These are phyloP conservation scores for Kokia cookei DNA, from an alignment of 441 rosid species.

Conservation along the genomic window DNA sequence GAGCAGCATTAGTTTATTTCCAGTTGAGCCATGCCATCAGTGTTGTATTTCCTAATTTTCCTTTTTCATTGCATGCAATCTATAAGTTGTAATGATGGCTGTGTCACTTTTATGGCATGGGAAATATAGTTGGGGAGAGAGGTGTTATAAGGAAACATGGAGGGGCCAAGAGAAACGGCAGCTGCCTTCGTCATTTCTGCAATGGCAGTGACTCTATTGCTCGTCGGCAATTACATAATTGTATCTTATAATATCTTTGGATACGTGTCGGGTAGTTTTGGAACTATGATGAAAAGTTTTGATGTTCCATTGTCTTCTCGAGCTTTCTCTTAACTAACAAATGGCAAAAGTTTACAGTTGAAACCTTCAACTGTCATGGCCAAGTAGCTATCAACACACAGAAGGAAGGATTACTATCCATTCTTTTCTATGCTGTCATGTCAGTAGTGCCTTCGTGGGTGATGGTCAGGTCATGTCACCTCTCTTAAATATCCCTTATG, in stretches of 20 bases:
- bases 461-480: neutral
- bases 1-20: too few species aligned
- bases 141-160: slow-evolving; percentile 87
- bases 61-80: neutral
- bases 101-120: slow-evolving; percentile 83
- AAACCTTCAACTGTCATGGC: neutral
- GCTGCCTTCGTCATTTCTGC: slow-evolving; percentile 76
- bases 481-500: too few species aligned
- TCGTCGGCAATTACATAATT: too few species aligned
- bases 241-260: too few species aligned
- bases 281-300: too few species aligned
- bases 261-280: too few species aligned
- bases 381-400: neutral
- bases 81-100: neutral
- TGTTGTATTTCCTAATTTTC: too few species aligned
- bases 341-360: neutral
- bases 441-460: neutral
- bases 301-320: too few species aligned
- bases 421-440: neutral
- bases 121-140: slow-evolving; percentile 85
- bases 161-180: slow-evolving; percentile 90
- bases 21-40: too few species aligned
- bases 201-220: too few species aligned
- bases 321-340: neutral
- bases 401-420: neutral